Evolutionary conservation across 768 basidiomycete species (phyloP).

Genomic region (Tubosaeta sp.): DNA sequence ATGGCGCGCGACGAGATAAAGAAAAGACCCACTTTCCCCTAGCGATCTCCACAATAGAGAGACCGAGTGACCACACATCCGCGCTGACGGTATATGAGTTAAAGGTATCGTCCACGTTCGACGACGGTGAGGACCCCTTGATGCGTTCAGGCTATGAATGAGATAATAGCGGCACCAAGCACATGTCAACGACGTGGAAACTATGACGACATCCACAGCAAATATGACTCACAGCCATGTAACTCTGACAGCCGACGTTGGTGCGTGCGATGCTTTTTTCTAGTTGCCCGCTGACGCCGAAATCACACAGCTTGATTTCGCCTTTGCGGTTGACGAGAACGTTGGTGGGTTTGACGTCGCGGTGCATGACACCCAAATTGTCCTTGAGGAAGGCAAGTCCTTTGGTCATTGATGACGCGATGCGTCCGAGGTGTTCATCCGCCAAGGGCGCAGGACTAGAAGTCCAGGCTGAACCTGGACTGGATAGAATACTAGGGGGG

Average conservation of each 20-base stretch:
- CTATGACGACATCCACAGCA: conserved; percentile 1
- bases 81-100: conserved; percentile 88
- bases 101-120: conserved; percentile 29
- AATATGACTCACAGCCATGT: conserved; percentile 81
- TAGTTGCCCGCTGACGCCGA: conserved; percentile 97
- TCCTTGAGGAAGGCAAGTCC: conserved; percentile 97
- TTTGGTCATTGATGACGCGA: conserved; percentile 77
- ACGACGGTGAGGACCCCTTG: conserved; percentile 71
- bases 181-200: conserved; percentile 1
- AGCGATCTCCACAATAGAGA: conserved; percentile 91
- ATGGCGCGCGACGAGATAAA: background rate
- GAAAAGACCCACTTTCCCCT: conserved; percentile 49
- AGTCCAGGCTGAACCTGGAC: conserved; percentile 32
- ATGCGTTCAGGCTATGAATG: conserved; percentile 83
- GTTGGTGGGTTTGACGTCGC: conserved; percentile 91
- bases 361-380: conserved; percentile 81
- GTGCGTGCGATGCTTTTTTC: conserved; percentile 96
- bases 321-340: conserved; percentile 88
- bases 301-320: conserved; percentile 92
- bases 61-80: conserved; percentile 95
- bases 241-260: conserved; percentile 97
- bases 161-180: background rate
- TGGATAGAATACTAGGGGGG: conserved; percentile 30
- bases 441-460: conserved; percentile 40
- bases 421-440: conserved; percentile 79